phyloP scores from a whole-genome alignment of 768 basidiomycete species.

The Leccinum arenicola region DNA sequence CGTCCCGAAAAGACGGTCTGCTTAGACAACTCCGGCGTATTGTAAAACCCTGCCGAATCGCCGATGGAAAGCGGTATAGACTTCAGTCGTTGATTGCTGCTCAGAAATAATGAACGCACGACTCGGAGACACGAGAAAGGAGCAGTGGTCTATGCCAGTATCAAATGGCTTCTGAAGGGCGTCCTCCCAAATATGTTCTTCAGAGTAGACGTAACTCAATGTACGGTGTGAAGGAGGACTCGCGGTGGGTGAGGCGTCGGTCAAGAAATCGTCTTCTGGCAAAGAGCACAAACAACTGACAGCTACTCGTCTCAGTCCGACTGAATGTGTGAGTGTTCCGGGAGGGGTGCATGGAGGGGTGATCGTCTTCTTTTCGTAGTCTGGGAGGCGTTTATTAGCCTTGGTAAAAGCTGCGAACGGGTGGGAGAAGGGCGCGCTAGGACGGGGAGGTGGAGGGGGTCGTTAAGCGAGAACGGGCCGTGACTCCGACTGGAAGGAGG shows the following conservation, averaged over 20 bases:
- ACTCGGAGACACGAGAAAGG: neutral
- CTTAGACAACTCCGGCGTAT: conserved; percentile 38
- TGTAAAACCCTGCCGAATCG: conserved; percentile 47
- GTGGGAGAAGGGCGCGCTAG: conserved; percentile 28
- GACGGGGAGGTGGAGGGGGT: conserved; percentile 14
- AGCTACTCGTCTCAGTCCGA: conserved; percentile 14
- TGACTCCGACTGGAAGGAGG: conserved; percentile 34
- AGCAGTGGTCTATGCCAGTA: conserved; percentile 29
- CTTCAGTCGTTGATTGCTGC: conserved; percentile 41
- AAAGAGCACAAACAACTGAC: conserved; percentile 15
- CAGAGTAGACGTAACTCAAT: conserved; percentile 25
- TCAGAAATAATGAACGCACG: conserved; percentile 11
- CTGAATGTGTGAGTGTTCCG: conserved; percentile 15
- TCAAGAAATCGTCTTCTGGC: conserved; percentile 26
- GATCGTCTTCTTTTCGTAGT: conserved; percentile 41
- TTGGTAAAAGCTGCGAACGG: conserved; percentile 63
- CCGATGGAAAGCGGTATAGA: conserved; percentile 46
- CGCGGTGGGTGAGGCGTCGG: conserved; percentile 7
- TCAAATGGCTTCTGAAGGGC: conserved; percentile 45
- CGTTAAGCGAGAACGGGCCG: conserved; percentile 26
- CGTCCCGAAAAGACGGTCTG: conserved; percentile 25
- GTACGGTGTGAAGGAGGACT: conserved; percentile 13
- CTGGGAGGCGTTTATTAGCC: conserved; percentile 39
- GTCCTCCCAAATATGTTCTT: conserved; percentile 46
- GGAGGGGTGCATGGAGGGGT: conserved; percentile 22